Percentiles rank a stretch among this genome's conserved stretches.
phyloP scores from a whole-genome alignment of 345 rosid species.

The Moricandia arvensis region DNA sequence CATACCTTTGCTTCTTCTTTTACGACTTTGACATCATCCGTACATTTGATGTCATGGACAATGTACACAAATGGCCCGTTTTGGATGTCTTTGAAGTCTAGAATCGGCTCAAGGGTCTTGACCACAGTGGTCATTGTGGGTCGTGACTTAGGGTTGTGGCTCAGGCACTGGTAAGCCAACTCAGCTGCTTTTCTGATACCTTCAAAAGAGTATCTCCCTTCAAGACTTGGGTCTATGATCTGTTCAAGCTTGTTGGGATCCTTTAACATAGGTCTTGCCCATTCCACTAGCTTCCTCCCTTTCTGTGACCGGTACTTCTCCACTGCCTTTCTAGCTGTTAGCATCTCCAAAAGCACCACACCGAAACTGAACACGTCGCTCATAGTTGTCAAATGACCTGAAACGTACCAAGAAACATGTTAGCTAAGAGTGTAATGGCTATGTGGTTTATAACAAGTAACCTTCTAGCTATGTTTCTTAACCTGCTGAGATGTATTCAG shows the following conservation, averaged over 20 bases:
- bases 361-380: constrained; percentile 85
- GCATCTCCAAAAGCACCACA: constrained; percentile 66
- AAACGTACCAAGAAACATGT: constrained; percentile 24
- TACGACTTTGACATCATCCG: constrained; percentile 28
- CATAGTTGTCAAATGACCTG: constrained; percentile 77
- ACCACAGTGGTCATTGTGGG: constrained; percentile 71
- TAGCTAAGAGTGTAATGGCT: constrained; percentile 5
- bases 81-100: constrained; percentile 53
- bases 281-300: constrained; percentile 64
- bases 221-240: constrained; percentile 67
- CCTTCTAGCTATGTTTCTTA: not conserved
- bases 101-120: constrained; percentile 55
- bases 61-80: constrained; percentile 39
- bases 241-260: constrained; percentile 53
- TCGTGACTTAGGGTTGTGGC: constrained; percentile 62
- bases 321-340: constrained; percentile 62
- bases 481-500: constrained; percentile 57
- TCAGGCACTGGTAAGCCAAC: constrained; percentile 65
- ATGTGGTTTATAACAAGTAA: not conserved
- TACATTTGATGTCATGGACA: constrained; percentile 20
- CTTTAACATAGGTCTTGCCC: constrained; percentile 66
- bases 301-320: constrained; percentile 51
- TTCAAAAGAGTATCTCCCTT: constrained; percentile 58
- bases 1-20: constrained; percentile 22
- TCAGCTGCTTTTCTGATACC: constrained; percentile 65